Evolutionary conservation across 2,329 filamentous ascomycete genomes (phyloP).

Genomic region (Aspergillaceae sp.): DNA sequence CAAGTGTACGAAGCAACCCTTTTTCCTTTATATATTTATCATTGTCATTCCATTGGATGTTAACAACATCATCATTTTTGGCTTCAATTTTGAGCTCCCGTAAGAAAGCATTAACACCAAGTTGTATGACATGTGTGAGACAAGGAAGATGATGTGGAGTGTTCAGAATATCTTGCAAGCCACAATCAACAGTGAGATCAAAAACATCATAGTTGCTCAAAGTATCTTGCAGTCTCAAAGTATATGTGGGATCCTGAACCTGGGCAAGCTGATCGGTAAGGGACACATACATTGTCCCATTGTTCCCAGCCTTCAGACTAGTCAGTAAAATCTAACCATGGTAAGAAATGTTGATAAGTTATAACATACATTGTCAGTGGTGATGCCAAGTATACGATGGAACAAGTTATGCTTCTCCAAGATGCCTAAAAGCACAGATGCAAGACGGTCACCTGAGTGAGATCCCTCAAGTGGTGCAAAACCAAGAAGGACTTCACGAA

Average conservation of each 20-base stretch:
- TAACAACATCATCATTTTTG: neutral
- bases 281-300: neutral
- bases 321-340: neutral
- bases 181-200: too few species aligned
- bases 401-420: neutral
- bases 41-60: neutral
- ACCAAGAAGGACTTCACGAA: neutral
- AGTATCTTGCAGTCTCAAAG: neutral
- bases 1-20: neutral
- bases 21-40: neutral
- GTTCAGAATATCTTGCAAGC: too few species aligned
- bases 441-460: neutral
- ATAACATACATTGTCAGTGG: neutral
- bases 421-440: neutral
- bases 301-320: neutral
- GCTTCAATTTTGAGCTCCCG: neutral
- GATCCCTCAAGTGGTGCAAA: neutral
- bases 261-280: neutral
- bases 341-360: neutral
- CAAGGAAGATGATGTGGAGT: constrained; percentile 1
- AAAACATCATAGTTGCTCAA: neutral
- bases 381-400: neutral
- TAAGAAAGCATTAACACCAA: neutral
- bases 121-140: neutral
- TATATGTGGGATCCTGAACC: neutral